phyloP scores from a whole-genome alignment of 192 early-diverging fungal genomes.

The Backusella parvicylindrica region DNA sequence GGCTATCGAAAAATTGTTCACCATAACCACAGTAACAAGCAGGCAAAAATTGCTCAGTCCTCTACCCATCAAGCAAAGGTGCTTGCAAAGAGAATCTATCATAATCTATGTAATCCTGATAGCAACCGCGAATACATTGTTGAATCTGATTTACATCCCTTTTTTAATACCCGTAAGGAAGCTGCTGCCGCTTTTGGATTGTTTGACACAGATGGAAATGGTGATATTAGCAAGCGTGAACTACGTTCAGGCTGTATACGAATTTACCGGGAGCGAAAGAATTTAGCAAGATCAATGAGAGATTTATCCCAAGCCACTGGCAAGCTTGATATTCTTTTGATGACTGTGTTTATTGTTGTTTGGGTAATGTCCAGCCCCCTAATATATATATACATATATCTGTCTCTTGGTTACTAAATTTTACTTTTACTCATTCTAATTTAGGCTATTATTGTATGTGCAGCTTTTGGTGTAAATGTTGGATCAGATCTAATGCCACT shows the following conservation, averaged over 20 bases:
- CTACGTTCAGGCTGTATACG: constrained; percentile 72
- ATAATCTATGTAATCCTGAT: constrained; percentile 17
- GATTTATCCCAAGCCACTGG: constrained; percentile 85
- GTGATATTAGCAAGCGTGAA: constrained; percentile 79
- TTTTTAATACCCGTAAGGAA: constrained; percentile 67
- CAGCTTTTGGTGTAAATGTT: constrained; percentile 59
- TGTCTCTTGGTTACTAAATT: background rate
- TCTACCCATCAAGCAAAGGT: constrained; percentile 28
- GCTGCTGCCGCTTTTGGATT: constrained; percentile 82
- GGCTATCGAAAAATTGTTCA: constrained; percentile 7
- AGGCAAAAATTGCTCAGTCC: background rate
- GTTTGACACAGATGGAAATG: constrained; percentile 88
- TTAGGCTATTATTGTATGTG: constrained; percentile 25
- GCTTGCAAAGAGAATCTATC: constrained; percentile 30
- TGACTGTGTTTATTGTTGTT: constrained; percentile 54
- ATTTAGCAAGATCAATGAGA: constrained; percentile 65
- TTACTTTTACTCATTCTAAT: background rate
- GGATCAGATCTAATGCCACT: constrained; percentile 62
- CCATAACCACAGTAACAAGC: background rate
- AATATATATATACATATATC: too few species aligned
- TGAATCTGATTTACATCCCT: constrained; percentile 69
- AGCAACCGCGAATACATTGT: constrained; percentile 55
- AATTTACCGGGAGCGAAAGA: constrained; percentile 79
- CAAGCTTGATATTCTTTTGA: constrained; percentile 66
- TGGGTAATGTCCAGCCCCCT: too few species aligned